phyloP scores from a whole-genome alignment of 2,329 filamentous ascomycete genomes.

The Ceratocystis huliohia region DNA sequence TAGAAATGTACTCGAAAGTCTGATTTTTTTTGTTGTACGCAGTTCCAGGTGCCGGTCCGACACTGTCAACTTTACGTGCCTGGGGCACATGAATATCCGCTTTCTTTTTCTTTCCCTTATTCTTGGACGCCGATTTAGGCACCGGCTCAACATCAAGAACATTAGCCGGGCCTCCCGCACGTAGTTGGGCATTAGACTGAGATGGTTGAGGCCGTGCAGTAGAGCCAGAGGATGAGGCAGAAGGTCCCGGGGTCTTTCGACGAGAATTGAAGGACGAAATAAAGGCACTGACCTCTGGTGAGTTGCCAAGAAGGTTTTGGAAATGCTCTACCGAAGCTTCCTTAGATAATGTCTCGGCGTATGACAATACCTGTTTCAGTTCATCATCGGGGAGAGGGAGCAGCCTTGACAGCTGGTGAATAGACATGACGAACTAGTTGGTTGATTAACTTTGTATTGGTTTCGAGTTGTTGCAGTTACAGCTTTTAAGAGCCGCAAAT shows the following conservation, averaged over 20 bases:
- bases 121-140: conserved; percentile 35
- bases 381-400: conserved; percentile 77
- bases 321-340: conserved; percentile 72
- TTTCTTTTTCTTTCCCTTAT: conserved; percentile 45
- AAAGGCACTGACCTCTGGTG: conserved; percentile 61
- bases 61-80: conserved; percentile 50
- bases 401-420: conserved; percentile 60
- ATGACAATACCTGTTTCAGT: conserved; percentile 71
- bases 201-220: conserved; percentile 8
- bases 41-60: conserved; percentile 49
- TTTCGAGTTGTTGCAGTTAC: background rate
- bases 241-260: conserved; percentile 34
- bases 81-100: conserved; percentile 49
- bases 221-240: conserved; percentile 21
- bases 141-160: conserved; percentile 29
- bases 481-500: background rate
- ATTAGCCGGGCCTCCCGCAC: conserved; percentile 21
- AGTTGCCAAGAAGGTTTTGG: conserved; percentile 76
- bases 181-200: background rate
- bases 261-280: conserved; percentile 69
- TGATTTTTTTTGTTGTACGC: conserved; percentile 63
- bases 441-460: background rate
- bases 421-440: conserved; percentile 34
- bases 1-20: conserved; percentile 59
- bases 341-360: conserved; percentile 64